These are phyloP conservation scores for Hypoxylon sp. DNA, from an alignment of 2,329 filamentous ascomycete species.

Conservation along the genomic window DNA sequence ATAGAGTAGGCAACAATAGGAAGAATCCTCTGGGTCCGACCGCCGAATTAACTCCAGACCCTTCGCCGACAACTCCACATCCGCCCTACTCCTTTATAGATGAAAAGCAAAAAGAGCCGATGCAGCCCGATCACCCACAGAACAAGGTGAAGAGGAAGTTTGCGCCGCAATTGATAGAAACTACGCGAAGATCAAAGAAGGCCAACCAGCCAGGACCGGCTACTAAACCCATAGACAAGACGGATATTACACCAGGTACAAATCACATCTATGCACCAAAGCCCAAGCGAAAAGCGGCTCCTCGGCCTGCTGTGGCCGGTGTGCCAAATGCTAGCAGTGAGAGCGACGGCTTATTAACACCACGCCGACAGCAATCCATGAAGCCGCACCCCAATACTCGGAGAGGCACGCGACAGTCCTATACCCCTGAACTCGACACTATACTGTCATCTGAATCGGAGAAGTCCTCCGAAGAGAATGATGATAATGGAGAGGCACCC, in stretches of 20 bases:
- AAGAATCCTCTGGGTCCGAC: constrained; percentile 64
- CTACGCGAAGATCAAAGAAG: constrained; percentile 78
- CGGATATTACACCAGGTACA: constrained; percentile 77
- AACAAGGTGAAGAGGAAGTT: constrained; percentile 68
- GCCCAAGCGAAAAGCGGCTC: constrained; percentile 57
- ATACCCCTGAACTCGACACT: constrained; percentile 60
- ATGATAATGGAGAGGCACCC: constrained; percentile 37
- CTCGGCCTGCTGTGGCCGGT: constrained; percentile 43
- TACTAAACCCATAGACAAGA: constrained; percentile 77
- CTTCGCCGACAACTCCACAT: constrained; percentile 66
- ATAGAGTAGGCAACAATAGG: constrained; percentile 60
- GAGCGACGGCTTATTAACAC: constrained; percentile 54
- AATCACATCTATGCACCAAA: constrained; percentile 71
- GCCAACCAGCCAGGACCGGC: constrained; percentile 75
- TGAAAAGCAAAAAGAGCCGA: constrained; percentile 47
- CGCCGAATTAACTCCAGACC: constrained; percentile 70
- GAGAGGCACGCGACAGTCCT: constrained; percentile 59
- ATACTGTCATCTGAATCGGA: constrained; percentile 62
- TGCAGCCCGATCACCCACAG: constrained; percentile 40
- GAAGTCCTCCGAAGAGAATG: constrained; percentile 56
- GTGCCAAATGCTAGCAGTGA: constrained; percentile 49
- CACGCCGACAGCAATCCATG: constrained; percentile 60
- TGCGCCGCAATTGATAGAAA: constrained; percentile 85
- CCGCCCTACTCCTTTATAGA: constrained; percentile 50
- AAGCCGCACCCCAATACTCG: constrained; percentile 60